Evolutionary conservation across 352 stramenopile genomes (phyloP).

Genomic region (Pythium aristosporum): DNA sequence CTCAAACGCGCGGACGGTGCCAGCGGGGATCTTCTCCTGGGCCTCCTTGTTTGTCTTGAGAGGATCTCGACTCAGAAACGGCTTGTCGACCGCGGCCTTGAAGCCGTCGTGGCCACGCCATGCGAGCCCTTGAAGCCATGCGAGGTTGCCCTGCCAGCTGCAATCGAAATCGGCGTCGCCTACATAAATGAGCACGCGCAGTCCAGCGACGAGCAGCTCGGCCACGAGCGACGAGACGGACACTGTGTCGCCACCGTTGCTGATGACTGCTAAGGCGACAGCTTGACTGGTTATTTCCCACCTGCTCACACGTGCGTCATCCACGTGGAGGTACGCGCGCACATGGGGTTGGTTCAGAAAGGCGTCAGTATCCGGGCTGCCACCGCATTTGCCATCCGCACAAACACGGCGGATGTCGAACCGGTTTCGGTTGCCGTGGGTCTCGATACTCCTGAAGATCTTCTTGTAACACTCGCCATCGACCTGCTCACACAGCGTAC

Average conservation of each 20-base stretch:
- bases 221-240: slow-evolving; percentile 82
- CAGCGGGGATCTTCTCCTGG: slow-evolving; percentile 2
- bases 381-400: slow-evolving; percentile 17
- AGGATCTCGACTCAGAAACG: slow-evolving; percentile 21
- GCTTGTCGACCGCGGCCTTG: slow-evolving; percentile 29
- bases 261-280: slow-evolving; percentile 19
- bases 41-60: slow-evolving; percentile 2
- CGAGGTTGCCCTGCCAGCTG: slow-evolving; percentile 92
- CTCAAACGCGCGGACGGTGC: slow-evolving; percentile 15
- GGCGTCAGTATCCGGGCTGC: slow-evolving; percentile 33
- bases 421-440: slow-evolving; percentile 33
- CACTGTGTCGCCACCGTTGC: slow-evolving; percentile 84
- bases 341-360: slow-evolving; percentile 20
- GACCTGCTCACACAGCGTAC: no score
- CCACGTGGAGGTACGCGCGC: slow-evolving; percentile 74
- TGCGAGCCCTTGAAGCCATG: slow-evolving; percentile 85
- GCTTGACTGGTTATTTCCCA: slow-evolving; percentile 24
- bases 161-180: slow-evolving; percentile 93
- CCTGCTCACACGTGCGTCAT: slow-evolving; percentile 29
- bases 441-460: no score
- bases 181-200: slow-evolving; percentile 18
- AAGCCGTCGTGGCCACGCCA: slow-evolving; percentile 84
- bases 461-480: no score
- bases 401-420: slow-evolving; percentile 50
- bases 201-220: slow-evolving; percentile 42